phyloP scores from a whole-genome alignment of 2,329 filamentous ascomycete species.

The Ceratocystis ficicola region DNA sequence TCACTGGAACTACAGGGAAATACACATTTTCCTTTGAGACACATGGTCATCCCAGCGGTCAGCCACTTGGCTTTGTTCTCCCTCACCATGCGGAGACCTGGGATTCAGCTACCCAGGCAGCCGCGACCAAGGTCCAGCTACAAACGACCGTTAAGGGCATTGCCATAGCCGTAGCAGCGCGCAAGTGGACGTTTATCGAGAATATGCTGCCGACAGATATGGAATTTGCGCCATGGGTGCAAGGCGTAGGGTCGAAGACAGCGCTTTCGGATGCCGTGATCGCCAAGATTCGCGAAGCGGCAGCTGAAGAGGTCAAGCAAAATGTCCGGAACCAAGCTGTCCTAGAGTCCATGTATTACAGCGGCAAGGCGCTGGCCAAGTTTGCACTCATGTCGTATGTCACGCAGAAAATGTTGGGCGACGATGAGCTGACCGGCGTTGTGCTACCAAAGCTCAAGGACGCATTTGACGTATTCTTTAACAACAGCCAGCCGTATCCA shows the following conservation, averaged over 20 bases:
- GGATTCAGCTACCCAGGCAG: conserved; percentile 42
- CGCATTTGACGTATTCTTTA: conserved; percentile 53
- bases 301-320: conserved; percentile 62
- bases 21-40: conserved; percentile 69
- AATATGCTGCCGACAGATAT: conserved; percentile 57
- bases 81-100: conserved; percentile 78
- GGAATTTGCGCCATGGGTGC: conserved; percentile 67
- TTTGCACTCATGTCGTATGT: conserved; percentile 59
- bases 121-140: conserved; percentile 46
- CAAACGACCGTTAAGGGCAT: conserved; percentile 77
- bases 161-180: conserved; percentile 57
- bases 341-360: conserved; percentile 82
- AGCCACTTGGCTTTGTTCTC: conserved; percentile 72
- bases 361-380: conserved; percentile 72
- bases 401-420: conserved; percentile 49
- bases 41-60: conserved; percentile 46
- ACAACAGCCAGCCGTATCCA: conserved; percentile 55
- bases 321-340: conserved; percentile 62
- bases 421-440: conserved; percentile 43
- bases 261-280: conserved; percentile 43
- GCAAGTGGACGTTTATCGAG: conserved; percentile 70
- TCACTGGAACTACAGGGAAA: conserved; percentile 46
- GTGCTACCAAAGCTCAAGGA: conserved; percentile 51
- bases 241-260: conserved; percentile 37
- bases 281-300: conserved; percentile 46